Evolutionary conservation across 805 yeast genomes (phyloP).

Genomic region (Wickerhamiella cacticola): DNA sequence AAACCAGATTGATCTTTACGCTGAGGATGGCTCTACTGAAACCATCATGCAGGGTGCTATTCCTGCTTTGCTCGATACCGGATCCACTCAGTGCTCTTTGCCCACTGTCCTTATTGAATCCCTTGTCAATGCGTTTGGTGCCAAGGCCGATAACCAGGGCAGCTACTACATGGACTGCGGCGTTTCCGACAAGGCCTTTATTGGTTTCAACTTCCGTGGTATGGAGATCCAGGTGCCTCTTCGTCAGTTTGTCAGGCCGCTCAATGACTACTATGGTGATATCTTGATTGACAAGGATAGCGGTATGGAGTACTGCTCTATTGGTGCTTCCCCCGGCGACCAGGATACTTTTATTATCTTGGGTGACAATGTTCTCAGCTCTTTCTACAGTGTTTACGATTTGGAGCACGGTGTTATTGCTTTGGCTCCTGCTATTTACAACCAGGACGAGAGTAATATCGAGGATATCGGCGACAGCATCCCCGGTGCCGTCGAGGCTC

Average conservation of each 20-base stretch:
- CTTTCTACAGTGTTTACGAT: slow-evolving; percentile 60
- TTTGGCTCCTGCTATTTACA: slow-evolving; percentile 34
- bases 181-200: slow-evolving; percentile 10
- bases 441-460: slow-evolving; percentile 28
- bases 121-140: slow-evolving; percentile 26
- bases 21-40: slow-evolving; percentile 1
- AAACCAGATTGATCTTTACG: slow-evolving; percentile 6
- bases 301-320: slow-evolving; percentile 16
- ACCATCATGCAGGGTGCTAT: slow-evolving; percentile 10
- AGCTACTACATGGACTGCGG: slow-evolving; percentile 17
- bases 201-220: slow-evolving; percentile 16
- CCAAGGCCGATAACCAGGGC: slow-evolving; percentile 25
- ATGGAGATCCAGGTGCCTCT: slow-evolving; percentile 14
- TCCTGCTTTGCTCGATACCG: slow-evolving; percentile 36
- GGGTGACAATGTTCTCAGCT: slow-evolving; percentile 55
- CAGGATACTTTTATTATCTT: slow-evolving; percentile 33
- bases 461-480: slow-evolving; percentile 24
- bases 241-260: slow-evolving; percentile 14
- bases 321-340: slow-evolving; percentile 21
- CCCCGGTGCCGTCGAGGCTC: slow-evolving; percentile 24
- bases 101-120: slow-evolving; percentile 27
- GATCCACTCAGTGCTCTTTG: slow-evolving; percentile 35
- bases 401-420: slow-evolving; percentile 45
- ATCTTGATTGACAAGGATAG: slow-evolving; percentile 29
- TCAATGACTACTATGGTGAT: slow-evolving; percentile 13